Percentiles rank a stretch among this genome's conserved stretches.
Conservation (phyloP, 1,139 yeast species). For the Protomyces pachydermus region DNA sequence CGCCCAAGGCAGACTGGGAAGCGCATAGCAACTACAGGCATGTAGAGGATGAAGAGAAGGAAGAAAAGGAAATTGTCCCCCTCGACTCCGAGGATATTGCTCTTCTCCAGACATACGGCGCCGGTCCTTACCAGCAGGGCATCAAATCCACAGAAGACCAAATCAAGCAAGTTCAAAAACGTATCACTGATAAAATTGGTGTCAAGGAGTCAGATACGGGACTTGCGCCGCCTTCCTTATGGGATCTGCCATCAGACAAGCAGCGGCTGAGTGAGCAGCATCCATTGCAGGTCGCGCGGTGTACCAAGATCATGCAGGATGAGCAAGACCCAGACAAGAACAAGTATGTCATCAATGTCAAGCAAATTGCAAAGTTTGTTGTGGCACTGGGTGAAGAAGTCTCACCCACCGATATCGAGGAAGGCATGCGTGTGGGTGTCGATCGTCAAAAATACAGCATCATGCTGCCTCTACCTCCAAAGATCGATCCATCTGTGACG, state of each 20-base stretch:
- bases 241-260: slow-evolving; percentile 97
- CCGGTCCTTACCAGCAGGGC: slow-evolving; percentile 86
- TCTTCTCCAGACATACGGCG: slow-evolving; percentile 92
- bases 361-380: slow-evolving; percentile 92
- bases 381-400: slow-evolving; percentile 95
- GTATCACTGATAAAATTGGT: slow-evolving; percentile 91
- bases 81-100: slow-evolving; percentile 94
- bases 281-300: slow-evolving; percentile 95
- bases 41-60: slow-evolving; percentile 39
- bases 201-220: slow-evolving; percentile 83
- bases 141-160: slow-evolving; percentile 81
- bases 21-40: slow-evolving; percentile 53
- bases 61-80: slow-evolving; percentile 75
- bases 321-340: slow-evolving; percentile 64
- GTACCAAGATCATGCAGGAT: slow-evolving; percentile 87
- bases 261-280: slow-evolving; percentile 90
- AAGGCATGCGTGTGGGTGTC: slow-evolving; percentile 99
- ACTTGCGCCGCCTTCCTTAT: slow-evolving; percentile 84
- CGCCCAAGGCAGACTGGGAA: slow-evolving; percentile 95
- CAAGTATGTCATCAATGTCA: slow-evolving; percentile 90
- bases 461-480: slow-evolving; percentile 93
- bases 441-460: slow-evolving; percentile 95
- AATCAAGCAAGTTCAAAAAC: slow-evolving; percentile 70
- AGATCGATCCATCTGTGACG: slow-evolving; percentile 96
- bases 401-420: slow-evolving; percentile 97